Evolutionary conservation across 495 filamentous ascomycete genomes (phyloP).

Genomic region (Neurospora sp.): DNA sequence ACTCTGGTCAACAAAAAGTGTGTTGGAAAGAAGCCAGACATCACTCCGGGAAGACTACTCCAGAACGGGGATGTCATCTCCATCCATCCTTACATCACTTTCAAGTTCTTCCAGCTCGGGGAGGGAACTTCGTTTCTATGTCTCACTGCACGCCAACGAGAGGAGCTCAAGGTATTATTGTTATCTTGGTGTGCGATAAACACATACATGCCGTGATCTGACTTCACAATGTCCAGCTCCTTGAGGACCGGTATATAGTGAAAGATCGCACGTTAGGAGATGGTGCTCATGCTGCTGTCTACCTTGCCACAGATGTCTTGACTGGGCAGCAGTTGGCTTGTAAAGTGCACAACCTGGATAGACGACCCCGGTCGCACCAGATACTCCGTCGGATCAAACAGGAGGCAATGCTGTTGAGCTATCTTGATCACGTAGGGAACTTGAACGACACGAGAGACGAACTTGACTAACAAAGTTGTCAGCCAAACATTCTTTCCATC

Average conservation of each 20-base stretch:
- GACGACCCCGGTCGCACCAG: not conserved
- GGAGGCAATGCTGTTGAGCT: conserved; percentile 48
- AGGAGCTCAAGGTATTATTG: conserved; percentile 17
- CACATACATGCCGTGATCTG: not conserved
- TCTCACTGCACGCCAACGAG: conserved; percentile 9
- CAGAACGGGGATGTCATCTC: conserved; percentile 44
- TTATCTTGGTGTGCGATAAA: not conserved
- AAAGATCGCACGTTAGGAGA: conserved; percentile 59
- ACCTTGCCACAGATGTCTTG: conserved; percentile 58
- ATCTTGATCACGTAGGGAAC: conserved; percentile 47
- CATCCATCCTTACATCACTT: conserved; percentile 26
- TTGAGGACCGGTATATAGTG: conserved; percentile 37
- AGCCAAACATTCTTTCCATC: conserved; percentile 55
- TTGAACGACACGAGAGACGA: not conserved
- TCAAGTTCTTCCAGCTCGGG: conserved; percentile 19
- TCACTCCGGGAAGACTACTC: conserved; percentile 37
- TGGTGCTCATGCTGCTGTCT: conserved; percentile 76
- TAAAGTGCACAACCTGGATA: conserved; percentile 44
- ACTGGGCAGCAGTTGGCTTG: conserved; percentile 69
- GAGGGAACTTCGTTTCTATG: not conserved
- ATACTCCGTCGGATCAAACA: conserved; percentile 21
- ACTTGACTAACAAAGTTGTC: not conserved
- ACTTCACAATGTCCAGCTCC: conserved; percentile 24
- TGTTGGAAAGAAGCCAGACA: conserved; percentile 25
- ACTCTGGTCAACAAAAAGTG: conserved; percentile 40